phyloP scores from a whole-genome alignment of 768 basidiomycete species.

The Phaeotremella skinneri region DNA sequence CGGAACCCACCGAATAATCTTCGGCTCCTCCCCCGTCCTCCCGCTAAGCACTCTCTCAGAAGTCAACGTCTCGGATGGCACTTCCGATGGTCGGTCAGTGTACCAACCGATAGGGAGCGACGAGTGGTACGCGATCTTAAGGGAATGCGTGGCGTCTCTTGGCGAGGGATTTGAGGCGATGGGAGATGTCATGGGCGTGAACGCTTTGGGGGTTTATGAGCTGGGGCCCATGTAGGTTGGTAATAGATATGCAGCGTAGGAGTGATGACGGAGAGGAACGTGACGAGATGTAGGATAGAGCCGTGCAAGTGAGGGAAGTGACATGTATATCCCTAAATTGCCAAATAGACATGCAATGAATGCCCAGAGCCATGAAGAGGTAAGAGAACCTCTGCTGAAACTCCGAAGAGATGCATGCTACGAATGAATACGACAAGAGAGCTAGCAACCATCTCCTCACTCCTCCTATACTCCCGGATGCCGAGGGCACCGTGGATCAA shows the following conservation, averaged over 20 bases:
- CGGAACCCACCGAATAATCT: conserved; percentile 47
- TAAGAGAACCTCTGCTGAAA: not conserved
- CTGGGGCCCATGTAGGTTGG: conserved; percentile 4
- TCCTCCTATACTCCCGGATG: too few species aligned
- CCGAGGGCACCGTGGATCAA: too few species aligned
- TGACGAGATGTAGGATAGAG: too few species aligned
- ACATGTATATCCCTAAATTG: too few species aligned
- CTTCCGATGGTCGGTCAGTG: conserved; percentile 11
- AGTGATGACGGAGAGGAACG: not conserved
- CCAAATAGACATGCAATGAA: not conserved
- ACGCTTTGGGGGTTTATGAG: conserved; percentile 34
- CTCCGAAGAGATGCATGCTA: not conserved
- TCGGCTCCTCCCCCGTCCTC: conserved; percentile 37
- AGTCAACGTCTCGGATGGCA: not conserved
- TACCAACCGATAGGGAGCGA: conserved; percentile 24
- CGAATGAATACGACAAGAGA: not conserved
- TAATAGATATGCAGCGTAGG: not conserved
- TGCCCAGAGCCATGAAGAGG: not conserved
- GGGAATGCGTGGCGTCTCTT: conserved; percentile 27
- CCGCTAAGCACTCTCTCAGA: conserved; percentile 14
- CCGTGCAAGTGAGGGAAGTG: not conserved
- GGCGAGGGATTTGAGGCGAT: conserved; percentile 40
- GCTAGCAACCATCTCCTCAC: not conserved
- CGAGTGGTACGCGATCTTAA: conserved; percentile 40
- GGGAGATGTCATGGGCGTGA: conserved; percentile 32